Evolutionary conservation across 306 rosid genomes (phyloP).

Genomic region (Casuarina cunninghamiana): DNA sequence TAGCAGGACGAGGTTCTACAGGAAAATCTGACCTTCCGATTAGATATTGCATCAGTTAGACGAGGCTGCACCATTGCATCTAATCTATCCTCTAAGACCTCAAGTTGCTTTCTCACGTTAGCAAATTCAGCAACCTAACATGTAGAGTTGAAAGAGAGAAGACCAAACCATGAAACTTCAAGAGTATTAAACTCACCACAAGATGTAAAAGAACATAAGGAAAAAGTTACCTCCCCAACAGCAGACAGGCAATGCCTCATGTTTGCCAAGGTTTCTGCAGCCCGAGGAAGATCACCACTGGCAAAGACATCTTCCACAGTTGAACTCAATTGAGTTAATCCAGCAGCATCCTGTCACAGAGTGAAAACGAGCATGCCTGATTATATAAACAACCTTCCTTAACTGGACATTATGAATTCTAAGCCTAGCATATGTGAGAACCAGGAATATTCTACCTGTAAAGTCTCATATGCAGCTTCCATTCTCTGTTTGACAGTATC

Average conservation of each 20-base stretch:
- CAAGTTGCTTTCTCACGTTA: slow-evolving; percentile 92
- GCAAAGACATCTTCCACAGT: slow-evolving; percentile 98
- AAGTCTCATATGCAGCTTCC: slow-evolving; percentile 95
- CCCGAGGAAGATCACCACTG: slow-evolving; percentile 97
- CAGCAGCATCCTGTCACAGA: slow-evolving; percentile 88
- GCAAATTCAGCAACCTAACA: slow-evolving; percentile 98
- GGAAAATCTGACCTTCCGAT: slow-evolving; percentile 65
- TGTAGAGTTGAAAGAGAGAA: not conserved
- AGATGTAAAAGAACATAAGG: slow-evolving; percentile 3
- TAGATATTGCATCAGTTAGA: slow-evolving; percentile 80
- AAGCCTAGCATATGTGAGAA: slow-evolving; percentile 12
- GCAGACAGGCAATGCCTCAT: slow-evolving; percentile 99
- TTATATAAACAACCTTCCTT: slow-evolving; percentile 5
- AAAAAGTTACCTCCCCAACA: slow-evolving; percentile 81
- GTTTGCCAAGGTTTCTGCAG: slow-evolving; percentile 93
- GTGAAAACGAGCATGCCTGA: slow-evolving; percentile 14
- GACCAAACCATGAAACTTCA: slow-evolving; percentile 6
- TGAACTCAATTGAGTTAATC: slow-evolving; percentile 91
- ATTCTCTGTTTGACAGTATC: slow-evolving; percentile 96
- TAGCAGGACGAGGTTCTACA: not conserved
- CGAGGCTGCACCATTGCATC: slow-evolving; percentile 98
- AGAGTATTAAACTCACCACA: slow-evolving; percentile 8
- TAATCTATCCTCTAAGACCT: slow-evolving; percentile 96
- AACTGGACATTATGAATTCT: slow-evolving; percentile 2
- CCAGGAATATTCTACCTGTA: slow-evolving; percentile 58